Evolutionary conservation across 2,329 filamentous ascomycete species (phyloP).

Genomic region (Aspergillus udagawae): DNA sequence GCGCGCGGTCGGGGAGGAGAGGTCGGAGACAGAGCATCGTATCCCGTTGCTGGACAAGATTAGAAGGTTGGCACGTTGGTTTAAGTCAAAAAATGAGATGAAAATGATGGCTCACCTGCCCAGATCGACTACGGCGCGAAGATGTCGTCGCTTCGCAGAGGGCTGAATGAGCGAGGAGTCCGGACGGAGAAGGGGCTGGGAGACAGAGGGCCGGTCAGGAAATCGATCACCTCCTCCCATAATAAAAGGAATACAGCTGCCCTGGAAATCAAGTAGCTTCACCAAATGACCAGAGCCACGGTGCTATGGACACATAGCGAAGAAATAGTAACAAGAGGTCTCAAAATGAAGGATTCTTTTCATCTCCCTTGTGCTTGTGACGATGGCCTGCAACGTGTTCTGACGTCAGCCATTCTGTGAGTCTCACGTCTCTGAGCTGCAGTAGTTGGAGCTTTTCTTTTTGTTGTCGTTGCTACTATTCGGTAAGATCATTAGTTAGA

Average conservation of each 20-base stretch:
- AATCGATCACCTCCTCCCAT: not conserved
- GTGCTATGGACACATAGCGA: not conserved
- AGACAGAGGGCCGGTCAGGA: not conserved
- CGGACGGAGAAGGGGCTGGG: not conserved
- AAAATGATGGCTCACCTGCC: constrained; percentile 29
- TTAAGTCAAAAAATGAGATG: not conserved
- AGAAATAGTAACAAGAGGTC: not conserved
- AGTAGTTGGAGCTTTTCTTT: no score
- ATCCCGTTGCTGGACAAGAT: constrained; percentile 66
- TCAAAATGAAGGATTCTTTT: no score
- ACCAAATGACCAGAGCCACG: no score
- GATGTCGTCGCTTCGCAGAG: constrained; percentile 5
- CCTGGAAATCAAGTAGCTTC: not conserved
- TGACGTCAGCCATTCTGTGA: not conserved
- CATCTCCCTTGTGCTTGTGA: not conserved
- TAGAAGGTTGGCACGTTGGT: not conserved
- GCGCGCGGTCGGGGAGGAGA: constrained; percentile 66
- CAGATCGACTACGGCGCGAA: constrained; percentile 34
- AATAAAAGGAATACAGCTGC: not conserved
- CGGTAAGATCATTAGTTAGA: no score
- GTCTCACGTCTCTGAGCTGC: no score
- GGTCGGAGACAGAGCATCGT: constrained; percentile 80
- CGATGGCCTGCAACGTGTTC: not conserved
- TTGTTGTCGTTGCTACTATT: no score
- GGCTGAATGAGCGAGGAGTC: not conserved